phyloP scores from a whole-genome alignment of 768 basidiomycete species.

The Epithele typhae region DNA sequence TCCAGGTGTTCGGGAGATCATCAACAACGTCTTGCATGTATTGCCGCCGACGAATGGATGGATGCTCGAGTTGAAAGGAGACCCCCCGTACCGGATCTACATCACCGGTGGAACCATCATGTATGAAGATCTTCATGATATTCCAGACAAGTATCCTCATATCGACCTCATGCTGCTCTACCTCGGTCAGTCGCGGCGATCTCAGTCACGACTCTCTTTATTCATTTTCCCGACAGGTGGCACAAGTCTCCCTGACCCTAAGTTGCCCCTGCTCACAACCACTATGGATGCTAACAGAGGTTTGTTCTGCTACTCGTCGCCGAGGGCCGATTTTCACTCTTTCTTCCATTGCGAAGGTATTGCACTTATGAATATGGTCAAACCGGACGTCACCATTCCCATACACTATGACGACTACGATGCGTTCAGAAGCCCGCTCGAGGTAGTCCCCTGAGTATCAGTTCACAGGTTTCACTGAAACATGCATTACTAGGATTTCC shows the following conservation, averaged over 20 bases:
- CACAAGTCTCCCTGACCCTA: constrained; percentile 27
- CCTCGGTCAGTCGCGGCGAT: constrained; percentile 4
- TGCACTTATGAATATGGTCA: constrained; percentile 26
- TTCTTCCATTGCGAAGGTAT: not conserved
- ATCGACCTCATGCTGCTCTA: constrained; percentile 30
- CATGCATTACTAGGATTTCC: constrained; percentile 21
- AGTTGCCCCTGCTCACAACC: constrained; percentile 17
- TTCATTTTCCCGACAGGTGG: constrained; percentile 18
- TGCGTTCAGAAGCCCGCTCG: constrained; percentile 24
- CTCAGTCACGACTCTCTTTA: not conserved
- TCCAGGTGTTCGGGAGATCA: constrained; percentile 17
- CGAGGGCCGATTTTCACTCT: not conserved
- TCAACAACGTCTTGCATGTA: constrained; percentile 23
- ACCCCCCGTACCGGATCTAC: constrained; percentile 25
- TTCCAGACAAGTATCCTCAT: constrained; percentile 27
- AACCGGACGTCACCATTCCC: constrained; percentile 30
- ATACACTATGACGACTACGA: constrained; percentile 29
- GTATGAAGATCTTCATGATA: constrained; percentile 29
- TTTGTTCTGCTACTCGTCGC: not conserved
- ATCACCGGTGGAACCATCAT: constrained; percentile 31
- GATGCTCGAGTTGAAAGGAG: constrained; percentile 23
- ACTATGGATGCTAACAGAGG: constrained; percentile 33
- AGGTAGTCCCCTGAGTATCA: not conserved
- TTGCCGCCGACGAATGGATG: constrained; percentile 29
- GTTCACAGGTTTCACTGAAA: not conserved